Base-by-base conservation (phyloP, 73 alveolate genomes). In the Paramecium caudatum region DNA sequence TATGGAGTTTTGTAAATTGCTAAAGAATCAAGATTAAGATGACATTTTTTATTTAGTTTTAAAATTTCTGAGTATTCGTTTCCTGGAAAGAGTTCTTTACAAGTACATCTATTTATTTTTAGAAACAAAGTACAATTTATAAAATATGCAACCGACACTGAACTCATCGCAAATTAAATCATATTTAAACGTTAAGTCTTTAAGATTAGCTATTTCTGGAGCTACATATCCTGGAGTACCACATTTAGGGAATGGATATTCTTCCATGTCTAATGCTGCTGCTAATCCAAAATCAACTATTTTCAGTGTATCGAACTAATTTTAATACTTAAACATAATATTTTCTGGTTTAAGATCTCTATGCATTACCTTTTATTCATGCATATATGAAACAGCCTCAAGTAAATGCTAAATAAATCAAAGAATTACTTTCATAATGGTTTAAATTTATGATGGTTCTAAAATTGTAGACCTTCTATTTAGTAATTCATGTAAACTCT, bases 141-240 rank as follows among this genome's bases (percentile, higher is more conserved):
- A 70, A 74, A 83, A 83, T 17, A 83, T 83, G 82, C 80, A 65
- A 48, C 92, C 92, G 61, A 55, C 92, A 55, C 85, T 55, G 86
- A 83, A 83, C 82, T 47, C 82, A 83, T 83, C 92, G 9, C 92
- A 83, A 17, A 83, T 74, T 36, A 74, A 8, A 17, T 68, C 50
- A 41, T 83, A 83, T 9, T 46, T 46, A 33, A 55, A 61, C 36
- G 46, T n/a, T 34, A 55, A 37, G 36, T 83, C 92, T 37, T 63
- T 55, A 1, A 83, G 61, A 83, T 83, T 83, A n/a, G 82, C 82
- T 9, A 83, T 65, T 83, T 83, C 92, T 12, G 92, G 92, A 4
- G 92, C 92, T 23, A 83, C 92, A 83, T 83, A 83, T n/a, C 92
- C 92, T 10, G 92, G 92, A n/a, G 92, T 83, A 9, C 92, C 92